Base-by-base conservation (phyloP, 2,329 filamentous ascomycete genomes). In the Lachnellula occidentalis region DNA sequence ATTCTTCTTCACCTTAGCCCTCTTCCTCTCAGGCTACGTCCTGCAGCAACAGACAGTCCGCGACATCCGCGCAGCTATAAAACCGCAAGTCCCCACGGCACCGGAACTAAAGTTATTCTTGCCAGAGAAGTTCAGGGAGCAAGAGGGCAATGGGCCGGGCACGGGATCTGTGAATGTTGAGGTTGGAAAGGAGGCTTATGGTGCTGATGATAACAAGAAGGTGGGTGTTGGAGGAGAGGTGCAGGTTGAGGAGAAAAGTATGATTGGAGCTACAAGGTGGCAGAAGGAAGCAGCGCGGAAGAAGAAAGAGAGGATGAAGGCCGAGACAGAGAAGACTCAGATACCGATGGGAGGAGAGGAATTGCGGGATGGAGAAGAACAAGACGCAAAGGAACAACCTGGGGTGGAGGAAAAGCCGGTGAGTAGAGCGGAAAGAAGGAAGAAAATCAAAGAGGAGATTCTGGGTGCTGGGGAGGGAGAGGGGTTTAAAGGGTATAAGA, bases 21-120 rank as follows among this genome's bases (percentile, higher is more conserved):
- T 96, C 24, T 96, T 96, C 70, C 77, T 96, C 34, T 90, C 88
- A 50, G 92, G 92, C 65, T 96, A 95, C 70, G 81, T 85, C 3
- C 79, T 96, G 51, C 92, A 96, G 67, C 92, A 96, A 71, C 83
- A 90, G 64, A 94, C 90, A 0, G 82, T 96, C 4, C 81, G 80
- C 58, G 86, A 86, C 63, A 79, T 96, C 34, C 88, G 92, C 64
- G 76, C 78, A 53, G 88, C 88, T 17, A 86, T 96, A 64, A 65
- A 65, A 53, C 67, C 67, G 5, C 61, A 66, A 50, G 42, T 60
- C 24, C 54, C 55, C 14, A 37, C 54, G 17, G 45, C 55, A 5
- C 54, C 50, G 3, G 45, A 52, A 34, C 50, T 60, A 53, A 56
- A 61, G 48, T 24, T 62, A 9, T 59, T 61, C 45, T 59, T 64